Base-by-base conservation (phyloP, 352 stramenopile genomes). In the Halophytophthora polymorphica region DNA sequence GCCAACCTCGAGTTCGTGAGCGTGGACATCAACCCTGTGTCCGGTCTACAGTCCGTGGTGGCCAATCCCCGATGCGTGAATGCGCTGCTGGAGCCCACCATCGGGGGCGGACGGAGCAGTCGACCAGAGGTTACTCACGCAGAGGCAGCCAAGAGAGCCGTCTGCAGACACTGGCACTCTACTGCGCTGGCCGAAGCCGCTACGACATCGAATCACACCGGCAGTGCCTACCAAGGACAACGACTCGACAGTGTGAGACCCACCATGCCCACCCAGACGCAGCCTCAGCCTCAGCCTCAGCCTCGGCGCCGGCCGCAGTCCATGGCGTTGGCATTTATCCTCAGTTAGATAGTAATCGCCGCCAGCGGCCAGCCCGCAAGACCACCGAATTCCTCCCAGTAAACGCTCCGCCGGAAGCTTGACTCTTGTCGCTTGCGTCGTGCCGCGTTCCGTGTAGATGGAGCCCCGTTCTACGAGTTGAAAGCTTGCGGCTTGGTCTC, bases 291-390 rank as follows among this genome's bases (percentile, higher is more conserved):
- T 31, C 25, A 8, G 25, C 25, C 25, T 31, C 25, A 31, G 25
- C 25, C 4, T 31, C 31, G 36, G 15, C 54, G 43, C 18, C 56
- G 54, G 2, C 31, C 39, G 29, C 41, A 19, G 29, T 46, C 52
- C 19, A 74, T 74, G 65, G 42, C 51, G 12, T 50, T 71, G 17
- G 56, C 51, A 21, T 71, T 64, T 36, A 74, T 71, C 25, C 39
- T 74, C 21, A 68, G 54, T 36, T 71, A 64, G 25, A 51, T 22
- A 33, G 10, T n/a, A 14, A 37, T 12, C 47, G 13, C 22, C 23
- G 34, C n/a, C 40, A 61, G 43, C 42, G 17, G 49, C 38, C 22
- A 53, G 11, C 25, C 15, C 35, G 46, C 12, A 25, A 35, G 14
- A n/a, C 22, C 15, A 3, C 5, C 49, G 15, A 35, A 28, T 23